Percentiles rank a stretch among this genome's conserved stretches.
These are phyloP conservation scores for Chloroidium sp. DNA, from an alignment of 163 green algal genomes.

Conservation along the genomic window DNA sequence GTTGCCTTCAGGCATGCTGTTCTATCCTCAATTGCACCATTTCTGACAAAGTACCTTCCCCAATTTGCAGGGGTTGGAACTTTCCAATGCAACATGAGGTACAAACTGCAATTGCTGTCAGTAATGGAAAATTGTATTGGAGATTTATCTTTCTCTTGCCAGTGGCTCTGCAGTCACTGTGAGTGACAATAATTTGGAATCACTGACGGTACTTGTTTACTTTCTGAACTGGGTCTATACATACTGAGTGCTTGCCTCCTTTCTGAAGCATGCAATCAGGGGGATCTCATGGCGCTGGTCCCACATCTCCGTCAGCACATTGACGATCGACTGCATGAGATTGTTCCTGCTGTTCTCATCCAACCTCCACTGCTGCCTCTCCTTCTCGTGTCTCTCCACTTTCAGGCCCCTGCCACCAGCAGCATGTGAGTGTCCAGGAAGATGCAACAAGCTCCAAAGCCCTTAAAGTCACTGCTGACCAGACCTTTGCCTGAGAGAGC, in stretches of 20 bases:
- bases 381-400: not conserved
- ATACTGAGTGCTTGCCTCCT: slow-evolving; percentile 38
- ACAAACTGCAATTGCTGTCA: too few relatives aligned
- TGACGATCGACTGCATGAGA: slow-evolving; percentile 1
- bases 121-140: too few relatives aligned
- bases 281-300: slow-evolving; percentile 54
- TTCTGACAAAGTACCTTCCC: not conserved
- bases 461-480: too few relatives aligned
- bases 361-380: slow-evolving; percentile 4
- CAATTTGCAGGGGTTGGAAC: not conserved
- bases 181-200: not conserved
- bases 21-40: not conserved
- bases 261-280: slow-evolving; percentile 67
- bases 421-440: not conserved
- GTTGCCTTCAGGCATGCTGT: not conserved
- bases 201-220: not conserved
- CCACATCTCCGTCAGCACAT: slow-evolving; percentile 9
- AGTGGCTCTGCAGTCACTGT: not conserved
- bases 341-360: not conserved
- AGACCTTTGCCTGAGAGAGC: too few relatives aligned
- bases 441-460: too few relatives aligned
- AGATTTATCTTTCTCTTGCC: not conserved
- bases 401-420: slow-evolving; percentile 10
- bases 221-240: not conserved
- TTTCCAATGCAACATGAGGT: not conserved